Conservation (phyloP, 805 yeast genomes). For the Pichia eremophila region DNA sequence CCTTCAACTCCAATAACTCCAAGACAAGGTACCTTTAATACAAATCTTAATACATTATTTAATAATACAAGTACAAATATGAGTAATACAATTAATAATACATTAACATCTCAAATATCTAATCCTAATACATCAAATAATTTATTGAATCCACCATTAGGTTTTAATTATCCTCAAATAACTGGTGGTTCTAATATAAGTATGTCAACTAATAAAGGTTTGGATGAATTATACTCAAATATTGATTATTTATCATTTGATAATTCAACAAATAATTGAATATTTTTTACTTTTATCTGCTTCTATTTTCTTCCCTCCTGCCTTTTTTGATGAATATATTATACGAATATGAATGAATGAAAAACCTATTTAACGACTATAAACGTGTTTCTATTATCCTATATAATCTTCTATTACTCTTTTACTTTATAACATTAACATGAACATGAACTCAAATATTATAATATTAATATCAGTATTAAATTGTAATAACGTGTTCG, state of each 20-base stretch:
- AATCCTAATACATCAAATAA: background rate
- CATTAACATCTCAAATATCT: background rate
- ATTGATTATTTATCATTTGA: conserved; percentile 23
- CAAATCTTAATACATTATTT: background rate
- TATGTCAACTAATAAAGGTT: conserved; percentile 11
- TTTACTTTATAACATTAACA: too few species aligned
- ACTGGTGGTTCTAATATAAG: conserved; percentile 21
- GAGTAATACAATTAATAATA: conserved; percentile 1
- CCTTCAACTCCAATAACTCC: conserved; percentile 16
- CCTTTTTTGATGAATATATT: too few species aligned
- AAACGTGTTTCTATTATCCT: background rate
- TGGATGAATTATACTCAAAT: conserved; percentile 21
- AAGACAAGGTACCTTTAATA: conserved; percentile 8
- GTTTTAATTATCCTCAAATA: conserved; percentile 19
- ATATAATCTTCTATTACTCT: background rate
- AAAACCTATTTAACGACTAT: too few species aligned
- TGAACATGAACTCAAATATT: too few species aligned
- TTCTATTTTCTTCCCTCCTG: too few species aligned
- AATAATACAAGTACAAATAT: background rate
- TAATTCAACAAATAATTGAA: background rate
- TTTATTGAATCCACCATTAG: background rate
- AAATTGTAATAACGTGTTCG: too few species aligned
- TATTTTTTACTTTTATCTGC: too few species aligned
- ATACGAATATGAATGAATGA: too few species aligned
- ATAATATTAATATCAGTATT: too few species aligned